Percentiles rank a stretch among this genome's conserved stretches.
phyloP scores from a whole-genome alignment of 257 asterid genomes.

The Anisodus acutangulus region DNA sequence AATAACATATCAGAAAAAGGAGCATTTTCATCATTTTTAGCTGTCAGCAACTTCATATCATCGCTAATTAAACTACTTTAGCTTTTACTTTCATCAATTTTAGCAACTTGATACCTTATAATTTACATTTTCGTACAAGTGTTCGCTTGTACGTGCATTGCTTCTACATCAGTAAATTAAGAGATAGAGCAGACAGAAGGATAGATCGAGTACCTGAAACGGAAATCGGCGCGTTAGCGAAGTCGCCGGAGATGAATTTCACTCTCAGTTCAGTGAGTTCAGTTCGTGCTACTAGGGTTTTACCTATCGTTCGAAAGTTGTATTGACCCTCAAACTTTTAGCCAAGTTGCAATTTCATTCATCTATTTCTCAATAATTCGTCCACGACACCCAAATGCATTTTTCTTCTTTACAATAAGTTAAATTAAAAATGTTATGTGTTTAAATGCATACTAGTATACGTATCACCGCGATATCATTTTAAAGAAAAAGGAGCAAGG shows the following conservation, averaged over 20 bases:
- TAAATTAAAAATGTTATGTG: too few relatives aligned
- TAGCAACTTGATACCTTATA: too few relatives aligned
- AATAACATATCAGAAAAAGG: neutral
- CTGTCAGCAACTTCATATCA: neutral
- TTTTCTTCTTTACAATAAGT: too few relatives aligned
- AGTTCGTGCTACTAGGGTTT: neutral
- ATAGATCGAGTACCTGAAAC: neutral
- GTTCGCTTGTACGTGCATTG: too few relatives aligned
- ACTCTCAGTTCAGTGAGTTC: neutral
- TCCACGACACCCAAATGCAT: neutral
- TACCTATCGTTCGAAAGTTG: neutral
- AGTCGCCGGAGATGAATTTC: neutral
- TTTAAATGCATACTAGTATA: too few relatives aligned
- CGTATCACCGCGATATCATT: too few relatives aligned
- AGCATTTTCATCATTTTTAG: neutral
- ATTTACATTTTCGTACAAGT: neutral
- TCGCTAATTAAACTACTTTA: slow-evolving; percentile 2
- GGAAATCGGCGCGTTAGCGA: neutral
- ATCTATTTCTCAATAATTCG: neutral
- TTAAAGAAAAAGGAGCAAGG: too few relatives aligned
- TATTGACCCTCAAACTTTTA: neutral
- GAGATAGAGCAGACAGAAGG: neutral
- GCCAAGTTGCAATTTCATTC: neutral
- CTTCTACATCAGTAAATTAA: too few relatives aligned
- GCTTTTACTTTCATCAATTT: neutral